Evolutionary conservation across 768 basidiomycete genomes (phyloP).

Genomic region (Sporobolomyces pararoseus): DNA sequence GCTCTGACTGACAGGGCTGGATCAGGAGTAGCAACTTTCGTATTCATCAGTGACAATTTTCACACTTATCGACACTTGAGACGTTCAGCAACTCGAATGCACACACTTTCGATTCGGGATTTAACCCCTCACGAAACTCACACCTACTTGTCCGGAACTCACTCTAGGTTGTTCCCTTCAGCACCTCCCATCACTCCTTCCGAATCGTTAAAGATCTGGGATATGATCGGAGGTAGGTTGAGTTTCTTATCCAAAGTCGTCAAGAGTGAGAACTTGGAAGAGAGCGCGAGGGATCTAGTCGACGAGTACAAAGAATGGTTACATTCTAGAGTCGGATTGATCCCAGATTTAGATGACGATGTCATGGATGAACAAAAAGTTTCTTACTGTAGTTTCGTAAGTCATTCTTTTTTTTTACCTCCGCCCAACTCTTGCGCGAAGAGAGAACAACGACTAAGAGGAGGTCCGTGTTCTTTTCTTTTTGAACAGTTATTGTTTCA

Average conservation of each 20-base stretch:
- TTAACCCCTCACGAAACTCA: conserved; percentile 60
- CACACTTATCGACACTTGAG: conserved; percentile 37
- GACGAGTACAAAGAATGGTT: conserved; percentile 75
- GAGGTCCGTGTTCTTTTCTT: no score
- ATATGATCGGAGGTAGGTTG: conserved; percentile 69
- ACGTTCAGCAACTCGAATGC: conserved; percentile 64
- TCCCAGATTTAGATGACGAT: conserved; percentile 73
- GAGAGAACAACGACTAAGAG: neutral
- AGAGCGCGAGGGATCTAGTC: conserved; percentile 62
- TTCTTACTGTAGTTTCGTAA: conserved; percentile 34
- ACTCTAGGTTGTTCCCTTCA: conserved; percentile 53
- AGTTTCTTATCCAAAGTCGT: conserved; percentile 70
- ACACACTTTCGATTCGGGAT: conserved; percentile 70
- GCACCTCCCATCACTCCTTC: conserved; percentile 50
- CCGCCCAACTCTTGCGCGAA: neutral
- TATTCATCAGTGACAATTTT: conserved; percentile 36
- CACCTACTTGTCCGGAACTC: conserved; percentile 59
- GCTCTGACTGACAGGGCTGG: conserved; percentile 43
- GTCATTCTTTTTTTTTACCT: neutral
- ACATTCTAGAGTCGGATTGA: conserved; percentile 66
- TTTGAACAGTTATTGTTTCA: conserved; percentile 35
- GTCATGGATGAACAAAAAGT: conserved; percentile 76
- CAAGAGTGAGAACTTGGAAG: conserved; percentile 60
- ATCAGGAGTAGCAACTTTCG: conserved; percentile 67
- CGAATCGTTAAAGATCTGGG: conserved; percentile 55